Percentiles rank a stretch among this genome's conserved stretches.
phyloP scores from a whole-genome alignment of 768 basidiomycete genomes.

The Cystoderma amianthinum region DNA sequence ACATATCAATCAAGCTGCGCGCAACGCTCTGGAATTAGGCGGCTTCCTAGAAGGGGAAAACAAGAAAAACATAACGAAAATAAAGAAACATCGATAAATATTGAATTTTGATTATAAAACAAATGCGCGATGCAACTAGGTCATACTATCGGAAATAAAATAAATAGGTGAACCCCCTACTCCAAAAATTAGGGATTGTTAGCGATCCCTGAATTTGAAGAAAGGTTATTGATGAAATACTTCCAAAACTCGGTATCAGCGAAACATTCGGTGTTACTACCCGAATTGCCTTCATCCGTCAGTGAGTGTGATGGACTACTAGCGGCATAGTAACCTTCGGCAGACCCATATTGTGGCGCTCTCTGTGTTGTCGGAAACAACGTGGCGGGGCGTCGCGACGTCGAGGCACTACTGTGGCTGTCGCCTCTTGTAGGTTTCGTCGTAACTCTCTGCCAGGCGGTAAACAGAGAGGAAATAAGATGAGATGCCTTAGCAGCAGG shows the following conservation, averaged over 20 bases:
- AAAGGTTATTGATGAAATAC: slow-evolving; percentile 28
- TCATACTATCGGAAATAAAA: background rate
- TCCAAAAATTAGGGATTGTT: background rate
- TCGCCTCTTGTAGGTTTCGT: background rate
- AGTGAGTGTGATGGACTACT: background rate
- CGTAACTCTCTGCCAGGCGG: slow-evolving; percentile 14
- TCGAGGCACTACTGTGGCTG: background rate
- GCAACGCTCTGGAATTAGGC: slow-evolving; percentile 82
- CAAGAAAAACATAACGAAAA: slow-evolving; percentile 21
- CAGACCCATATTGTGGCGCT: background rate
- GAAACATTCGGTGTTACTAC: slow-evolving; percentile 24
- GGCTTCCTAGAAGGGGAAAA: slow-evolving; percentile 68
- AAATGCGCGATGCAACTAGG: too few relatives aligned
- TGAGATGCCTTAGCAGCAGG: slow-evolving; percentile 33
- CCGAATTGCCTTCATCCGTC: background rate
- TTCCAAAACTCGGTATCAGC: slow-evolving; percentile 36
- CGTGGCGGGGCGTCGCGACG: background rate
- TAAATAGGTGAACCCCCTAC: too few relatives aligned
- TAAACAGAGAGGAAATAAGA: slow-evolving; percentile 24
- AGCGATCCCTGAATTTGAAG: background rate
- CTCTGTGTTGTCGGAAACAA: background rate
- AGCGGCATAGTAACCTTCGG: background rate
- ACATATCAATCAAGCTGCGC: slow-evolving; percentile 93
- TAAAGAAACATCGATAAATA: slow-evolving; percentile 14
- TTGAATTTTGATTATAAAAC: background rate